Base-by-base conservation (phyloP, 2,329 filamentous ascomycete genomes). In the Aaosphaeria arxii region DNA sequence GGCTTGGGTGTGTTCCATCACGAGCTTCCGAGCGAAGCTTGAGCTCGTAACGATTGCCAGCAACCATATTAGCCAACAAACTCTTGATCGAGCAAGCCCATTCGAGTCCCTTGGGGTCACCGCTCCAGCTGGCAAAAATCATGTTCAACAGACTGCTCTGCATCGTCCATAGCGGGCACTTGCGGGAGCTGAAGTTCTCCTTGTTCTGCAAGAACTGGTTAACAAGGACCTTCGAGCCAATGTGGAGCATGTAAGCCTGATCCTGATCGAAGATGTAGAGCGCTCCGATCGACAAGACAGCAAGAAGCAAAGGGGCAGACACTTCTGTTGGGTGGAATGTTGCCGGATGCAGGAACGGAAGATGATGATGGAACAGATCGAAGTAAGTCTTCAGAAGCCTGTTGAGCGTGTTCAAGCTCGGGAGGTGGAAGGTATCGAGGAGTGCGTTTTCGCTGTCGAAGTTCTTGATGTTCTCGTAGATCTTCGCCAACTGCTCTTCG, bases 21-120 rank as follows among this genome's bases (percentile, higher is more conserved):
- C 94, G 89, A 52, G 88, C 90, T 66, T 97, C 92, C 47, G 89
- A 88, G 13, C 94, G 88, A 52, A 96, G 81, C 79, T 96, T 96
- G 51, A 97, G 77, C 73, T 99, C 94, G 69, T 97, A 97, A 44
- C 91, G 85, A 68, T 96, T 97, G 50, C 94, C 94, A 49, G 92
- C 90, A 48, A 99, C 94, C 92, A 99, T 97, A 74, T 97, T 97
- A 57, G 92, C 92, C 43, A 99, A 83, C 36, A 97, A 80, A 77
- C 91, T 95, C 82, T 97, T 97, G 74, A 99, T 97, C 2, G 94
- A 97, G 72, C 92, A 97, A 33, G 94, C 91, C 94, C 94, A 99
- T 71, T 99, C 94, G 3, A 99, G 80, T 35, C 94, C 94, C 73
- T 96, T 97, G 33, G 94, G 88, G 65, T 97, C 94, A 62, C 94